phyloP scores from a whole-genome alignment of 805 yeast species.

The Brettanomyces naardenensis region DNA sequence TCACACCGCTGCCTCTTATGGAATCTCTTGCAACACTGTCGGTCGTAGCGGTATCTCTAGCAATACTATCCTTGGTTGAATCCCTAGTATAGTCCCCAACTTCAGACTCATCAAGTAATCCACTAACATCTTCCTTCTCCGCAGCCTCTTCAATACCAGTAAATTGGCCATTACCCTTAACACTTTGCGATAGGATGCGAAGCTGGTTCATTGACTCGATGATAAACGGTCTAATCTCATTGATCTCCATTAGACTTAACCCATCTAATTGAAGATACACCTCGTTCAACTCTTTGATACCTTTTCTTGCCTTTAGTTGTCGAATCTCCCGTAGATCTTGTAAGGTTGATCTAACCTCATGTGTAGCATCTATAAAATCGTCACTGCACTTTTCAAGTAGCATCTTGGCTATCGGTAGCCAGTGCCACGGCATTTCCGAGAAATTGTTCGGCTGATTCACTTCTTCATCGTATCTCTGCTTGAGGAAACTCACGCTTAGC shows the following conservation, averaged over 20 bases:
- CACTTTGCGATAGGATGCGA: conserved; percentile 41
- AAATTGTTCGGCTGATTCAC: conserved; percentile 48
- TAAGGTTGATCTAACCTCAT: conserved; percentile 57
- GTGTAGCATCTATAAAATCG: conserved; percentile 68
- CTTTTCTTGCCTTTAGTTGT: conserved; percentile 71
- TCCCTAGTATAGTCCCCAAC: neutral
- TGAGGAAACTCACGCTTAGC: conserved; percentile 53
- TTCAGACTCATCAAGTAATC: neutral
- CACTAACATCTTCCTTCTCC: conserved; percentile 1
- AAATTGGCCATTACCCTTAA: conserved; percentile 9
- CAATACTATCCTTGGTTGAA: too few species aligned
- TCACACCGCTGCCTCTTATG: too few species aligned
- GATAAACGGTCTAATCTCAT: conserved; percentile 80
- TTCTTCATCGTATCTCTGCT: conserved; percentile 60
- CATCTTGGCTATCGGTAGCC: conserved; percentile 77
- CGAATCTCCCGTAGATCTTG: conserved; percentile 85
- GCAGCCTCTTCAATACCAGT: conserved; percentile 2
- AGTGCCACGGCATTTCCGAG: conserved; percentile 71
- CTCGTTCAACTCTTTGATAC: conserved; percentile 71
- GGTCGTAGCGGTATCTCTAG: too few species aligned
- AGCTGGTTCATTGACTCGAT: conserved; percentile 74
- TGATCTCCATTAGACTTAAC: conserved; percentile 74
- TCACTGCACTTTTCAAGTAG: conserved; percentile 64
- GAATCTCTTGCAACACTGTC: too few species aligned
- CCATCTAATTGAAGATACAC: conserved; percentile 79